Evolutionary conservation across 2,329 filamentous ascomycete genomes (phyloP).

Genomic region (Tolypocladium nubicola): DNA sequence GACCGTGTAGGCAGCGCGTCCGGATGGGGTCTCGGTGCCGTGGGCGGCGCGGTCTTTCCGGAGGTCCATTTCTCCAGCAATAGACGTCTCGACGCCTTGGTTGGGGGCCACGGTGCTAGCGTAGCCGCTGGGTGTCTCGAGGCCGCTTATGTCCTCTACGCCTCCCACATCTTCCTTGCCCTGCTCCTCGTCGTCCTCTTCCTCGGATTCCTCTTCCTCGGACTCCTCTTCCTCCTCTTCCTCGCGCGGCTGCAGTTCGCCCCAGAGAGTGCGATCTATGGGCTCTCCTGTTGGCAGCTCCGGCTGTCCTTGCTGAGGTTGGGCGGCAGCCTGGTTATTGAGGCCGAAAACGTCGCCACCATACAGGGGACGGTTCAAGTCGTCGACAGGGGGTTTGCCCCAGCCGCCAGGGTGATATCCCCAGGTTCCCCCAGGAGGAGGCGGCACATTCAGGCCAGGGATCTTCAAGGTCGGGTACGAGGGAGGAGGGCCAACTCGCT

Average conservation of each 20-base stretch:
- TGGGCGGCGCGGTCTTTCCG: constrained; percentile 73
- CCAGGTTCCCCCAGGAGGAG: constrained; percentile 82
- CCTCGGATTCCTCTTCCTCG: constrained; percentile 66
- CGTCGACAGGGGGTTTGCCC: constrained; percentile 91
- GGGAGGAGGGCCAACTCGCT: constrained; percentile 84
- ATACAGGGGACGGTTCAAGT: constrained; percentile 82
- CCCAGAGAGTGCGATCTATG: constrained; percentile 83
- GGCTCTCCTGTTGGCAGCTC: constrained; percentile 52
- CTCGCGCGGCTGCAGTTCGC: constrained; percentile 73
- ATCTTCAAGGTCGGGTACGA: constrained; percentile 95
- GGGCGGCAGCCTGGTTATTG: constrained; percentile 29
- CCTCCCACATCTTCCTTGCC: constrained; percentile 19
- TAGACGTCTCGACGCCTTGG: constrained; percentile 55
- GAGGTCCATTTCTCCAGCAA: constrained; percentile 81
- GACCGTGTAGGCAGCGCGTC: constrained; percentile 76
- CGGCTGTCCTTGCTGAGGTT: constrained; percentile 25
- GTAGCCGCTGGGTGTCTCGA: constrained; percentile 74
- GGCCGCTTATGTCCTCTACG: constrained; percentile 36
- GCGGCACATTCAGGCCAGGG: constrained; percentile 85
- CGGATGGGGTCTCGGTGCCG: constrained; percentile 72
- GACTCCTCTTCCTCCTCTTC: constrained; percentile 67
- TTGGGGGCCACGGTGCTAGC: constrained; percentile 74
- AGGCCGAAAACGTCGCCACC: constrained; percentile 93
- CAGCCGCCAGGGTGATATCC: constrained; percentile 93
- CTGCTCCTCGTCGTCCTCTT: constrained; percentile 43